Evolutionary conservation across 2,329 filamentous ascomycete species (phyloP).

Genomic region (Bretziella fagacearum): DNA sequence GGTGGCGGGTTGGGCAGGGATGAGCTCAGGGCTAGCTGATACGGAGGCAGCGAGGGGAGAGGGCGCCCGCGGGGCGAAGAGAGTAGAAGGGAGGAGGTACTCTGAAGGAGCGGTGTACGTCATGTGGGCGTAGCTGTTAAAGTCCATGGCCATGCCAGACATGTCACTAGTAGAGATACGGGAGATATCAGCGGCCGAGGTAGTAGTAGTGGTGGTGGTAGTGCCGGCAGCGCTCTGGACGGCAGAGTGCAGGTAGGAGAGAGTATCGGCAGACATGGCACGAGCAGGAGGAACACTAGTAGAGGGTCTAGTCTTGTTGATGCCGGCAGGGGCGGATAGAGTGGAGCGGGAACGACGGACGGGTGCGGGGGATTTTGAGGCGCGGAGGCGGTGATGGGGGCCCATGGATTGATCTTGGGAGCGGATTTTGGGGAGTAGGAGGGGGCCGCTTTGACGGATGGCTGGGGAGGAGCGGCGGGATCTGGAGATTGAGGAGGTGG

Average conservation of each 20-base stretch:
- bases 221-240: background rate
- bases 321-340: slow-evolving; percentile 2
- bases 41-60: slow-evolving; percentile 25
- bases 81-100: slow-evolving; percentile 6
- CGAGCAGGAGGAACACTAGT: background rate
- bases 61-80: slow-evolving; percentile 25
- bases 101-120: slow-evolving; percentile 1
- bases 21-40: background rate
- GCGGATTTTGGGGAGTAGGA: slow-evolving; percentile 71
- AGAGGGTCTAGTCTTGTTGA: slow-evolving; percentile 4
- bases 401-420: slow-evolving; percentile 59
- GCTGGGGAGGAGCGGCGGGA: slow-evolving; percentile 48
- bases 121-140: background rate
- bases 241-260: background rate
- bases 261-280: background rate
- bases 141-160: background rate
- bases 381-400: slow-evolving; percentile 15
- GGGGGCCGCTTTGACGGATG: slow-evolving; percentile 60
- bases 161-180: background rate
- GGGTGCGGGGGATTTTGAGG: slow-evolving; percentile 19
- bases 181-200: background rate
- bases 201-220: background rate
- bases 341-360: slow-evolving; percentile 17
- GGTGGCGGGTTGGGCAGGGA: background rate
- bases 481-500: slow-evolving; percentile 30